Evolutionary conservation across 140 eudicot genomes (phyloP).

Genomic region (Anethum foeniculum): DNA sequence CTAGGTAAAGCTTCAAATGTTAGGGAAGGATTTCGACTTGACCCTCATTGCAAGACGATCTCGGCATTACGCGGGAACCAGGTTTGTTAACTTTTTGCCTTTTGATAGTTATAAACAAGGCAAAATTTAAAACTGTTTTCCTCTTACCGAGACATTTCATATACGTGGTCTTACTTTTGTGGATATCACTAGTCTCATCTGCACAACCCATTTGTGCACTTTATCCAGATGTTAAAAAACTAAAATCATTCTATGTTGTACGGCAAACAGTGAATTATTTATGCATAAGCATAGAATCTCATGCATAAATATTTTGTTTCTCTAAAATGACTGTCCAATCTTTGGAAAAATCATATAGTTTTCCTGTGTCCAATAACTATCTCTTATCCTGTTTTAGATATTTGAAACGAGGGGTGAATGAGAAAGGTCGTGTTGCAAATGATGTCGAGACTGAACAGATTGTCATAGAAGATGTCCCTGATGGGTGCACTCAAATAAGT

Average conservation of each 20-base stretch:
- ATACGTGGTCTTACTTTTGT: not conserved
- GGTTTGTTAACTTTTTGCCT: constrained; percentile 36
- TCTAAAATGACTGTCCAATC: not conserved
- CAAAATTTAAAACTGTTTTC: not conserved
- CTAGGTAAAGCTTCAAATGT: constrained; percentile 60
- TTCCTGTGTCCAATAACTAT: not conserved
- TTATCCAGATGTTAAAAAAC: not conserved
- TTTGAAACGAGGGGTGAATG: constrained; percentile 83
- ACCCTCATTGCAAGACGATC: constrained; percentile 95
- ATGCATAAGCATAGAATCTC: not conserved
- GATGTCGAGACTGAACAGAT: constrained; percentile 98
- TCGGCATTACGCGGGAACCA: constrained; percentile 98
- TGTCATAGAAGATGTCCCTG: constrained; percentile 71
- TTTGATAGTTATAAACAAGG: not conserved
- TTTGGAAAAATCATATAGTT: not conserved
- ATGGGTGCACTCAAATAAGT: constrained; percentile 50
- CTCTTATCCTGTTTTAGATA: constrained; percentile 39
- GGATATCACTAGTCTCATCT: not conserved
- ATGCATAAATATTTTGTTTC: not conserved
- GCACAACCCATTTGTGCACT: not conserved
- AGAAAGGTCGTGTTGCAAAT: constrained; percentile 92
- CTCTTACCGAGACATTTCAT: not conserved
- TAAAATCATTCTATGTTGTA: not conserved
- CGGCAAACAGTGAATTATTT: not conserved
- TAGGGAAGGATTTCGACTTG: constrained; percentile 57